phyloP scores from a whole-genome alignment of 768 basidiomycete species.

The Lactifluus echinatus region DNA sequence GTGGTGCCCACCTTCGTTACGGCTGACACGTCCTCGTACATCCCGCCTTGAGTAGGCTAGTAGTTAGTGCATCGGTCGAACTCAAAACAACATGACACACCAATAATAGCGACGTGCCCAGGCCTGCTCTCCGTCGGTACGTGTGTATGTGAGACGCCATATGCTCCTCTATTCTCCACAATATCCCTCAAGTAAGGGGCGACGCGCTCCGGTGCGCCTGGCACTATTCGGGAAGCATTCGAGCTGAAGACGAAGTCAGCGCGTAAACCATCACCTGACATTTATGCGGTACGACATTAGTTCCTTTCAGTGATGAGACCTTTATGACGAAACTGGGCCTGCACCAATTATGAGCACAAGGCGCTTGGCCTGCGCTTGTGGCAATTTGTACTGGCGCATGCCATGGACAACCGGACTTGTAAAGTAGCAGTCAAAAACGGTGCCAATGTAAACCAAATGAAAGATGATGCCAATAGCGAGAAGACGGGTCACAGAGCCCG shows the following conservation, averaged over 20 bases:
- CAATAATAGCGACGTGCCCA: conserved; percentile 84
- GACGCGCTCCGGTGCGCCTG: conserved; percentile 45
- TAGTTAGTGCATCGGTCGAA: not conserved
- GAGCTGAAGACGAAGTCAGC: conserved; percentile 69
- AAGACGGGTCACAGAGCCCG: conserved; percentile 27
- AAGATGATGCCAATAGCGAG: conserved; percentile 64
- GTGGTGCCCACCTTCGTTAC: conserved; percentile 57
- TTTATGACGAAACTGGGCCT: conserved; percentile 13
- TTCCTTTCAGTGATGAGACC: not conserved
- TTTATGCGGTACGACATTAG: not conserved
- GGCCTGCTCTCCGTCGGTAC: conserved; percentile 86
- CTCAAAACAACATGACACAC: conserved; percentile 28
- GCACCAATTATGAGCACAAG: conserved; percentile 74
- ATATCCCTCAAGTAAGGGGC: conserved; percentile 72
- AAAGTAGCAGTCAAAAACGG: conserved; percentile 84
- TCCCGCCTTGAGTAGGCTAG: conserved; percentile 42
- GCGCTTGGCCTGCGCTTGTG: conserved; percentile 50
- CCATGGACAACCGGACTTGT: conserved; percentile 75
- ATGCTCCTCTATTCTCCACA: conserved; percentile 57
- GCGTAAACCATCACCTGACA: conserved; percentile 69
- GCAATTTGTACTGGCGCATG: conserved; percentile 49
- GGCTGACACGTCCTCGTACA: conserved; percentile 87
- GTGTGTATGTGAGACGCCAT: conserved; percentile 76
- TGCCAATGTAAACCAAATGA: conserved; percentile 62
- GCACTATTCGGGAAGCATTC: conserved; percentile 49